Conservation (phyloP, 129 eudicot genomes). For the Artemisia annua region DNA sequence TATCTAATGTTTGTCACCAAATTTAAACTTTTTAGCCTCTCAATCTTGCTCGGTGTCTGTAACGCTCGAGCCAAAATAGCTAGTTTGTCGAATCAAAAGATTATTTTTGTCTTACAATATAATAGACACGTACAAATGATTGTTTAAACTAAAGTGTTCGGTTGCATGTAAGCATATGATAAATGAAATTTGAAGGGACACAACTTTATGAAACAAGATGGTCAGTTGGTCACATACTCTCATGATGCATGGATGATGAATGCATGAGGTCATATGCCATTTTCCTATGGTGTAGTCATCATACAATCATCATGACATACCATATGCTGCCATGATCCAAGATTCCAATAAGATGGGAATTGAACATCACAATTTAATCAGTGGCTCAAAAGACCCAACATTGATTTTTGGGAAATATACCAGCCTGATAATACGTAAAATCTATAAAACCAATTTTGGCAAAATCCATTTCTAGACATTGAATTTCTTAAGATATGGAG, state of each 20-base stretch:
- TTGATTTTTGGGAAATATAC: background rate
- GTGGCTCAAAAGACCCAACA: conserved; percentile 11
- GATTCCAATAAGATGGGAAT: conserved; percentile 26
- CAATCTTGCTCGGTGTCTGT: conserved; percentile 3
- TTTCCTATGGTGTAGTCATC: conserved; percentile 20
- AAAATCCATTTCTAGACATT: background rate
- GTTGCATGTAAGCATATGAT: background rate
- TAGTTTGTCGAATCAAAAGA: conserved; percentile 1
- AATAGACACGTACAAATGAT: conserved; percentile 3
- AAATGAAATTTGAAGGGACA: background rate
- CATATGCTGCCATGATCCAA: conserved; percentile 15
- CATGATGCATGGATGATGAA: conserved; percentile 29
- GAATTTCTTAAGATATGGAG: no score
- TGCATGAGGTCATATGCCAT: conserved; percentile 22
- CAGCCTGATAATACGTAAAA: background rate
- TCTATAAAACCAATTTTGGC: background rate
- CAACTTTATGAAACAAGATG: conserved; percentile 1
- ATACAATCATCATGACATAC: conserved; percentile 30
- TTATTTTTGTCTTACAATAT: background rate
- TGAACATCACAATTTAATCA: background rate
- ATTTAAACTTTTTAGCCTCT: background rate
- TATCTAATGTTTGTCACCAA: background rate
- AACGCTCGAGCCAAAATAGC: background rate
- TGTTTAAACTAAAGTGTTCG: conserved; percentile 15
- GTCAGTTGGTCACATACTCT: background rate